A percentile compares a stretch with the other conserved stretches of the same genome.
phyloP scores from a whole-genome alignment of 2,329 filamentous ascomycete genomes.

The Acephala macrosclerotiorum region DNA sequence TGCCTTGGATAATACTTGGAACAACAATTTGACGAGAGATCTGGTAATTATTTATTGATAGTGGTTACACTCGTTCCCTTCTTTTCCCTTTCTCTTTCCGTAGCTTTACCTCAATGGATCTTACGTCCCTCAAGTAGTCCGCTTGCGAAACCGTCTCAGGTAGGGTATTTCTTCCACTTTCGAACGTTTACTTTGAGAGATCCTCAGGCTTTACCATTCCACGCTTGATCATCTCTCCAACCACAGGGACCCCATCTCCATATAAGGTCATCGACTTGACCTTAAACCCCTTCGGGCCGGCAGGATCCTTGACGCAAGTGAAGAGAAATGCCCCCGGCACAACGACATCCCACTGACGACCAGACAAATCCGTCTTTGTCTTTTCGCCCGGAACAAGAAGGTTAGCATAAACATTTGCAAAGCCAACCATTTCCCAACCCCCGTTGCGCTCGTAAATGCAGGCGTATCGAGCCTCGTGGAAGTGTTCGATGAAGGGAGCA shows the following conservation, averaged over 20 bases:
- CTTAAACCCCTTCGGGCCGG: background rate
- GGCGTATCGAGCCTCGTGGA: slow-evolving; percentile 11
- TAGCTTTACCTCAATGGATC: too few species aligned
- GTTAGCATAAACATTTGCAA: slow-evolving; percentile 20
- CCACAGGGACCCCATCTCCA: background rate
- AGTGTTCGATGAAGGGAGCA: slow-evolving; percentile 16
- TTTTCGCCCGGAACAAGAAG: slow-evolving; percentile 12
- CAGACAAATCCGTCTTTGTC: slow-evolving; percentile 10
- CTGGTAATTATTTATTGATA: too few species aligned
- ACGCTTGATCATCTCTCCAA: slow-evolving; percentile 3
- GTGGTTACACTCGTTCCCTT: too few species aligned
- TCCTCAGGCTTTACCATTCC: background rate
- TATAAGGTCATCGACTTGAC: background rate
- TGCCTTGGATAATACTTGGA: too few species aligned
- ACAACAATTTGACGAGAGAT: too few species aligned
- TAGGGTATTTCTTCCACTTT: background rate
- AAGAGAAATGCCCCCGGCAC: slow-evolving; percentile 20
- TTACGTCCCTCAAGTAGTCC: too few species aligned
- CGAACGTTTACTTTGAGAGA: background rate
- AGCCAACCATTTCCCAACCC: slow-evolving; percentile 15
- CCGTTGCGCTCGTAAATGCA: slow-evolving; percentile 14
- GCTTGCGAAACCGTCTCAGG: too few species aligned
- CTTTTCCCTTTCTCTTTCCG: too few species aligned
- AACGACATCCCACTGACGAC: slow-evolving; percentile 15
- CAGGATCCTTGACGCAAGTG: slow-evolving; percentile 11